Evolutionary conservation across 2,329 filamentous ascomycete genomes (phyloP).

Genomic region (Scytalidium lignicola): DNA sequence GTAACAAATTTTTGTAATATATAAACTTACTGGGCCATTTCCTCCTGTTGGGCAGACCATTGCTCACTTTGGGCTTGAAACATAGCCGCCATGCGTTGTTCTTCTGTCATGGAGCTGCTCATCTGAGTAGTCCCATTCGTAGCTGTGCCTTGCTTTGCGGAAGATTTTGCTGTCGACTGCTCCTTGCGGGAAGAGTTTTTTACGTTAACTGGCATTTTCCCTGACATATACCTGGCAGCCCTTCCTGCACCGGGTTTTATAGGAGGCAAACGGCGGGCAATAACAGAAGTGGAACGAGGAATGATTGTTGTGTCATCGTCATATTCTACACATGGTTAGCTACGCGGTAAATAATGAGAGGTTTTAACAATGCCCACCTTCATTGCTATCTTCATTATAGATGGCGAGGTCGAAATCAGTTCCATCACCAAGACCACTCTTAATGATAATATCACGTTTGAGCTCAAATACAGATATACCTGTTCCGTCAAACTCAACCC

Average conservation of each 20-base stretch:
- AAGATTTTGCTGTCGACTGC: slow-evolving; percentile 51
- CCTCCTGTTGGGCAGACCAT: slow-evolving; percentile 89
- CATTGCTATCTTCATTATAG: slow-evolving; percentile 84
- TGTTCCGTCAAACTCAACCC: slow-evolving; percentile 95
- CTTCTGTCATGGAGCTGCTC: slow-evolving; percentile 80
- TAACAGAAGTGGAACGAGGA: slow-evolving; percentile 86
- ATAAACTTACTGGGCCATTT: slow-evolving; percentile 70
- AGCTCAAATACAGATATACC: slow-evolving; percentile 97
- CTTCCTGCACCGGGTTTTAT: slow-evolving; percentile 80
- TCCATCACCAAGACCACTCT: slow-evolving; percentile 89
- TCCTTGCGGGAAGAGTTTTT: slow-evolving; percentile 72
- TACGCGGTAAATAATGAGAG: slow-evolving; percentile 1
- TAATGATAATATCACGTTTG: slow-evolving; percentile 96
- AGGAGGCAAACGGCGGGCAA: slow-evolving; percentile 81
- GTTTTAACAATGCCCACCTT: slow-evolving; percentile 58
- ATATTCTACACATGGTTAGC: slow-evolving; percentile 62
- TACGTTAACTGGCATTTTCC: slow-evolving; percentile 86
- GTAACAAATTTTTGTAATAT: slow-evolving; percentile 27
- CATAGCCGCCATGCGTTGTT: slow-evolving; percentile 90
- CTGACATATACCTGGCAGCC: slow-evolving; percentile 91
- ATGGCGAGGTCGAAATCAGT: slow-evolving; percentile 95
- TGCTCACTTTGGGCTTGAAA: slow-evolving; percentile 84
- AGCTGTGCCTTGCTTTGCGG: slow-evolving; percentile 48
- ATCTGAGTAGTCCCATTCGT: slow-evolving; percentile 54
- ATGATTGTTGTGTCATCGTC: slow-evolving; percentile 98